Evolutionary conservation across 108 stramenopile genomes (phyloP).

Genomic region (Nannochloropsis oceanica): DNA sequence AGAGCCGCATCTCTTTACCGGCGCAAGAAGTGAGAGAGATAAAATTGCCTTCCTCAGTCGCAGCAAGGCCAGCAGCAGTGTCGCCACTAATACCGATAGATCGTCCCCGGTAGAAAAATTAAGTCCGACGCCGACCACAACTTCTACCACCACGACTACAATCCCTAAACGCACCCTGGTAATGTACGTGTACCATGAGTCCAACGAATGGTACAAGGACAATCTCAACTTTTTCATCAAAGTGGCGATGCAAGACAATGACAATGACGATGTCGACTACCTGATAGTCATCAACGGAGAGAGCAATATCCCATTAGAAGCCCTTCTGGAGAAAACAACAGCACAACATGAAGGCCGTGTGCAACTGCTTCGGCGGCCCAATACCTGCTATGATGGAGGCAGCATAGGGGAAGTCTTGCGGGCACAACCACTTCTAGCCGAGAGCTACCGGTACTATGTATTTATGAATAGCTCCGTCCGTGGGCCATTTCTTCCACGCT

Average conservation of each 20-base stretch:
- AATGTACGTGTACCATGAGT: background rate
- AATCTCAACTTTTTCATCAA: background rate
- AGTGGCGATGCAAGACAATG: background rate
- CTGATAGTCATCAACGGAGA: background rate
- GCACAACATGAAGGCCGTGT: background rate
- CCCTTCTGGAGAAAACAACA: background rate
- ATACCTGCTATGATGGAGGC: background rate
- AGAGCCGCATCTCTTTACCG: background rate
- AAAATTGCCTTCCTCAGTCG: too few relatives aligned
- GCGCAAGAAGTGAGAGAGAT: too few relatives aligned
- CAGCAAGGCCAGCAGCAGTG: too few relatives aligned
- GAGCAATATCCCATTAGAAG: background rate
- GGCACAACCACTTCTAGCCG: background rate
- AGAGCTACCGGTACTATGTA: background rate
- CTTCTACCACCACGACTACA: too few relatives aligned
- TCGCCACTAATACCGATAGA: too few relatives aligned
- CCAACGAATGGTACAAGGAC: background rate
- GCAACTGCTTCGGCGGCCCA: background rate
- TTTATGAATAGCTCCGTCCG: background rate
- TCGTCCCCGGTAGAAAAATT: too few relatives aligned
- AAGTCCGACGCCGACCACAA: too few relatives aligned
- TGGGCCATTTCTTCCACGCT: background rate
- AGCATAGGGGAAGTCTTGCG: background rate
- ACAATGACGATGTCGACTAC: background rate
- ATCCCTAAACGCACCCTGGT: background rate